Percentiles rank a stretch among this genome's conserved stretches.
phyloP scores from a whole-genome alignment of 2,329 filamentous ascomycete genomes.

The Colletotrichum euphorbiae region DNA sequence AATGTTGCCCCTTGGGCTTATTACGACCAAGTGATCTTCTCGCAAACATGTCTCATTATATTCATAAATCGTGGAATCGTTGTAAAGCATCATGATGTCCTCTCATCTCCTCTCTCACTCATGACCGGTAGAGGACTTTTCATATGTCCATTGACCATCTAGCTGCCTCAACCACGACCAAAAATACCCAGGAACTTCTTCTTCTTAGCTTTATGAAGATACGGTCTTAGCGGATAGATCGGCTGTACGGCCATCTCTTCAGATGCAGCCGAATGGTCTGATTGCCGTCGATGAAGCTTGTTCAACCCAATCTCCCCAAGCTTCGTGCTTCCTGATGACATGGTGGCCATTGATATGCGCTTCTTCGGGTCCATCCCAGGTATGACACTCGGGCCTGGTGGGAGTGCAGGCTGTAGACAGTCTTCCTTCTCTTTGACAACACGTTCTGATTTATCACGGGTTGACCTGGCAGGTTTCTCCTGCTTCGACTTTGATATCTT shows the following conservation, averaged over 20 bases:
- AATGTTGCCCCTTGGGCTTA: no score
- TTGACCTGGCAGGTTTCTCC: not conserved
- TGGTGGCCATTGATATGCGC: constrained; percentile 49
- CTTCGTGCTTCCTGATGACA: constrained; percentile 58
- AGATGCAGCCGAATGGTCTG: not conserved
- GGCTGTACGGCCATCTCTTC: constrained; percentile 13
- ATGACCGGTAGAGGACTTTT: no score
- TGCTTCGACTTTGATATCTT: constrained; percentile 7
- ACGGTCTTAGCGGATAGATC: constrained; percentile 35
- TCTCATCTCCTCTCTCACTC: no score
- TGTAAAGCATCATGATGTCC: no score
- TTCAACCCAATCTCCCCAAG: constrained; percentile 52
- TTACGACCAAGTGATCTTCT: no score
- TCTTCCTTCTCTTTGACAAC: not conserved
- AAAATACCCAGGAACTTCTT: constrained; percentile 35
- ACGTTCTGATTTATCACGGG: not conserved
- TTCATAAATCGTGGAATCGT: no score
- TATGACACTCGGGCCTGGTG: not conserved
- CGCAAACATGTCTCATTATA: no score
- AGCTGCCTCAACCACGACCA: not conserved
- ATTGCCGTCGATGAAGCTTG: constrained; percentile 14
- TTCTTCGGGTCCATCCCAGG: constrained; percentile 25
- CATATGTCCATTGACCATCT: no score
- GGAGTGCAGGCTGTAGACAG: not conserved
- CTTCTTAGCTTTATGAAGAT: constrained; percentile 3